These are phyloP conservation scores for Marasmius oreades DNA, from an alignment of 1,284 basidiomycete species.

Conservation along the genomic window DNA sequence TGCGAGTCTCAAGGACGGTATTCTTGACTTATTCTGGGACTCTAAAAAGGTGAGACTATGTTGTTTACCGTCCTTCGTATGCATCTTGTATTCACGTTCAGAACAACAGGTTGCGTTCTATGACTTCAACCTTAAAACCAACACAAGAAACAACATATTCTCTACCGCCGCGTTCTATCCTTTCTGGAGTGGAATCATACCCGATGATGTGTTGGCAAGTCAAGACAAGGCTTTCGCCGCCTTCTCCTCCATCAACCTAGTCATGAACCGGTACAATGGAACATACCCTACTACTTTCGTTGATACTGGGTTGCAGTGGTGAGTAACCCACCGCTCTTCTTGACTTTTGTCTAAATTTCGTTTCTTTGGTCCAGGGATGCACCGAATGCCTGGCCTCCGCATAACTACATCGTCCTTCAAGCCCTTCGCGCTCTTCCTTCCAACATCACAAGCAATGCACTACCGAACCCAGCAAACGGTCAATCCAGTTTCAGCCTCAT, in stretches of 20 bases:
- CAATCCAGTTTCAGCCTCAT: conserved; percentile 66
- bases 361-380: conserved; percentile 50
- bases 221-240: conserved; percentile 63
- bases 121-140: conserved; percentile 75
- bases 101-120: conserved; percentile 68
- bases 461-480: conserved; percentile 45
- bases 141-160: conserved; percentile 61
- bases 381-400: conserved; percentile 83
- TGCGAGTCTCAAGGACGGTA: conserved; percentile 54
- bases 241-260: conserved; percentile 73
- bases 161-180: conserved; percentile 80
- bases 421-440: conserved; percentile 73
- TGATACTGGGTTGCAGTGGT: conserved; percentile 82
- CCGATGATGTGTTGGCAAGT: conserved; percentile 60
- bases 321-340: conserved; percentile 15
- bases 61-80: neutral
- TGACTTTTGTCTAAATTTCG: neutral
- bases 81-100: too few species aligned
- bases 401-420: conserved; percentile 78
- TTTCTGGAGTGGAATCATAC: conserved; percentile 84
- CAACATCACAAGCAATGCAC: conserved; percentile 53
- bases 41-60: conserved; percentile 40
- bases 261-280: conserved; percentile 83
- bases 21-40: conserved; percentile 90
- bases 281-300: conserved; percentile 75